phyloP scores from a whole-genome alignment of 139 green algal species.

The Chlamydomonas applanata region DNA sequence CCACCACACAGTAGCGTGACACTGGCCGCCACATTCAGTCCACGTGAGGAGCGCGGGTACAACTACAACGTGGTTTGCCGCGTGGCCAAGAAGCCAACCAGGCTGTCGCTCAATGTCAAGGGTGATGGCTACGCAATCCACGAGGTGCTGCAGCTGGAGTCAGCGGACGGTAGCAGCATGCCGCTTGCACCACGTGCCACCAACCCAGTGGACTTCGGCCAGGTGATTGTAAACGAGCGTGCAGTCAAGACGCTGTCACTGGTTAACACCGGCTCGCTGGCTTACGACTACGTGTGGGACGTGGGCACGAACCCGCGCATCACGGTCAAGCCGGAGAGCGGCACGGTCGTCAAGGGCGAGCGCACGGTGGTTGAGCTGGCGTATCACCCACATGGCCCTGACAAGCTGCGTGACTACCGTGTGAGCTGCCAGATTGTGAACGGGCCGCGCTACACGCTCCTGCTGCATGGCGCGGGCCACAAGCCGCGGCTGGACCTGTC shows the following conservation, averaged over 20 bases:
- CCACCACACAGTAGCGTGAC: constrained; percentile 37
- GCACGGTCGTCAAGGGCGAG: constrained; percentile 62
- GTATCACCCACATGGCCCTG: constrained; percentile 59
- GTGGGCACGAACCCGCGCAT: constrained; percentile 57
- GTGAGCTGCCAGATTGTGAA: constrained; percentile 62
- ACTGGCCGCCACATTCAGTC: constrained; percentile 57
- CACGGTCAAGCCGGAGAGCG: constrained; percentile 53
- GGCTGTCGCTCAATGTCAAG: constrained; percentile 73
- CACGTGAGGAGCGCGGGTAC: constrained; percentile 45
- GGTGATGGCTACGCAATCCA: constrained; percentile 77
- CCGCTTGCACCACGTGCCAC: constrained; percentile 35
- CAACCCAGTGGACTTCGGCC: constrained; percentile 75
- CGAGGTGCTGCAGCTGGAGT: constrained; percentile 61
- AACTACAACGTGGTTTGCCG: constrained; percentile 76
- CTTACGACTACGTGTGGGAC: constrained; percentile 70
- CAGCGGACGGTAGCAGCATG: constrained; percentile 42
- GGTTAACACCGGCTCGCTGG: constrained; percentile 63
- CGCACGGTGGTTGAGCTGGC: constrained; percentile 57
- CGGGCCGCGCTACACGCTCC: constrained; percentile 59
- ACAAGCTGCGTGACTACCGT: constrained; percentile 53
- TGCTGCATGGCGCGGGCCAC: constrained; percentile 61
- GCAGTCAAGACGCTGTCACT: constrained; percentile 52
- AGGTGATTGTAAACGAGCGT: constrained; percentile 77
- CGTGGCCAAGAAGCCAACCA: constrained; percentile 59
- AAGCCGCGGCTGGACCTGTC: constrained; percentile 67